These are phyloP conservation scores for Zalerion maritima DNA, from an alignment of 495 filamentous ascomycete species.

Conservation along the genomic window DNA sequence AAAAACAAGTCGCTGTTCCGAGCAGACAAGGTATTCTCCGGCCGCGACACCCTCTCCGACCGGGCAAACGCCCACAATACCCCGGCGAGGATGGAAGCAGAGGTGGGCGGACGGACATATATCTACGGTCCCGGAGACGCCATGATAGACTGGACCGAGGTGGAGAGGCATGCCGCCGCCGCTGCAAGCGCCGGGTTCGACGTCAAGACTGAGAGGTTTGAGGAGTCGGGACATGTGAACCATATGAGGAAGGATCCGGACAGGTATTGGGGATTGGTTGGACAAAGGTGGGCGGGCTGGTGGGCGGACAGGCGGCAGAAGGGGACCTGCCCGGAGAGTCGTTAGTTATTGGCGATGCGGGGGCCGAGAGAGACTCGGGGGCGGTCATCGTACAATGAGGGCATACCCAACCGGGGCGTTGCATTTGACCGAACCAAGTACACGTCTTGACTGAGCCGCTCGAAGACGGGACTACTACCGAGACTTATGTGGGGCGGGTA, in stretches of 20 bases:
- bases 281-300: conserved; percentile 21
- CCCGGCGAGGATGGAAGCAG: conserved; percentile 4
- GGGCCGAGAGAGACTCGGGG: too few species aligned
- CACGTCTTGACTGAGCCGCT: too few species aligned
- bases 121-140: conserved; percentile 24
- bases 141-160: conserved; percentile 24
- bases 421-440: too few species aligned
- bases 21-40: too few species aligned
- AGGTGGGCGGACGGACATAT: conserved; percentile 25
- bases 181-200: conserved; percentile 17
- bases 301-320: neutral
- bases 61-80: conserved; percentile 19
- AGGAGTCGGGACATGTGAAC: conserved; percentile 24
- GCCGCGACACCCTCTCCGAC: conserved; percentile 14
- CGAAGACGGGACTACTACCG: too few species aligned
- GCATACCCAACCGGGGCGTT: too few species aligned
- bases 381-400: too few species aligned
- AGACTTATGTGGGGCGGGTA: too few species aligned
- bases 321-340: too few species aligned
- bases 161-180: conserved; percentile 23
- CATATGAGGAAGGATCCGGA: conserved; percentile 21
- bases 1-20: too few species aligned
- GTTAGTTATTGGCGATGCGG: too few species aligned
- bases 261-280: conserved; percentile 28
- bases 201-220: conserved; percentile 22